Percentiles rank a stretch among this genome's conserved stretches.
phyloP scores from a whole-genome alignment of 2,329 filamentous ascomycete species.

The Fusarium decemcellulare region DNA sequence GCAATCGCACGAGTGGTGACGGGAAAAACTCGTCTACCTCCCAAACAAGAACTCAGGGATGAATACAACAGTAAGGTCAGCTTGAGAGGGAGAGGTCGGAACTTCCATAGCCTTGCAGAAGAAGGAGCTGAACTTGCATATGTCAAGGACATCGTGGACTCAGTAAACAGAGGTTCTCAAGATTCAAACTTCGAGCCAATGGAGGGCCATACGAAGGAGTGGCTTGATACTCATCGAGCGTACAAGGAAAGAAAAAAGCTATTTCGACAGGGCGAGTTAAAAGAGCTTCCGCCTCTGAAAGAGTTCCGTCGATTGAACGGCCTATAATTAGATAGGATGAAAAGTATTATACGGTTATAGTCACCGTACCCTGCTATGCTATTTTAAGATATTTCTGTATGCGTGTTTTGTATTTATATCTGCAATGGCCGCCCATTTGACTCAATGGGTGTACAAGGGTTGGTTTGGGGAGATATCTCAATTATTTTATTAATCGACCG shows the following conservation, averaged over 20 bases:
- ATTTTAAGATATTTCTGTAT: too few relatives aligned
- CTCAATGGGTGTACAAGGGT: too few relatives aligned
- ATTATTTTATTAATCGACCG: too few relatives aligned
- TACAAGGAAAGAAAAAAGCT: neutral
- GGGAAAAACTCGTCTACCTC: constrained; percentile 55
- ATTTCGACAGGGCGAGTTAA: constrained; percentile 1
- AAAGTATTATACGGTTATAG: neutral
- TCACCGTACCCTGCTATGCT: too few relatives aligned
- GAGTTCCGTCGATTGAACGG: neutral
- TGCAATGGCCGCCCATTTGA: too few relatives aligned
- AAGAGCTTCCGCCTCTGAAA: neutral
- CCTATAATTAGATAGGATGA: too few relatives aligned
- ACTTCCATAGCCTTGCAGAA: constrained; percentile 41
- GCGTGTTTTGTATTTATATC: too few relatives aligned
- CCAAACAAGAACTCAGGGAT: constrained; percentile 12
- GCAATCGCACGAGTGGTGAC: constrained; percentile 70
- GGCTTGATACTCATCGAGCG: constrained; percentile 6
- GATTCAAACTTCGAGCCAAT: constrained; percentile 13
- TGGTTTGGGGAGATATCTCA: too few relatives aligned
- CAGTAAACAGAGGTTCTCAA: constrained; percentile 25
- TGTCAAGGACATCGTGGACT: constrained; percentile 34
- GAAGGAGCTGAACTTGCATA: constrained; percentile 40
- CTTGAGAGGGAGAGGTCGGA: constrained; percentile 24
- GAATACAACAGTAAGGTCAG: constrained; percentile 40
- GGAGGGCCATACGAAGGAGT: constrained; percentile 25